Evolutionary conservation across 1,284 basidiomycete species (phyloP), one percentile per base, ranked within the genome.

Genomic region (Stereum hirsutum): DNA sequence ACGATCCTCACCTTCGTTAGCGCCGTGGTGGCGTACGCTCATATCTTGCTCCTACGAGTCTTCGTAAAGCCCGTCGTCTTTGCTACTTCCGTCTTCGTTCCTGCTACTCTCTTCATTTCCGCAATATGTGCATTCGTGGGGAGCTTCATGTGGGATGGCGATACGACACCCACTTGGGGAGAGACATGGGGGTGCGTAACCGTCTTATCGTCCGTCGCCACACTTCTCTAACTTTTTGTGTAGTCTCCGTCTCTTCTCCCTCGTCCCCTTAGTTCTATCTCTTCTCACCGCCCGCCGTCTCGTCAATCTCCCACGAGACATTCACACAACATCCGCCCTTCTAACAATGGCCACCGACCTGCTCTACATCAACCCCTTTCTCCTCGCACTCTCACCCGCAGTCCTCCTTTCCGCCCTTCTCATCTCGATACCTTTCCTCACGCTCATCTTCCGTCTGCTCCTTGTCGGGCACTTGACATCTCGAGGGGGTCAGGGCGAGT

Each of bases 51-150:
- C 21, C 63, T 93, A 42, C 76, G 80, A 44, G 71, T 87, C 49
- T 89, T 89, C 45, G 84, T 89, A 42, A 78, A 82, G 46, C 86
- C 89, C 17, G 88, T 91, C 26, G 80, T 94, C 62, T 63, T 89
- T 19, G 77, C 74, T 3, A 93, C 89, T 0, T 81, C 82, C 1
- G 71, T 88, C 19, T 81, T 84, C 52, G 79, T 93, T 25, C 91
- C 92, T 12, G 76, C 80, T 34, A 84, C 85, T 0, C 69, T 95
- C 24, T 77, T 89, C 52, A 67, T 91, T 36, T 89, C 85, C 40
- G 81, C 89, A 14, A 62, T 90, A 44, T 93, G 89, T 84, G 89
- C 89, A 1, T 89, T 95, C 53, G 74, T 84, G 6, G 92, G 89
- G 24, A 91, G 89, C 56, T 95, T 95, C 54, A 87, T 92, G 70